Percentiles rank a stretch among this genome's conserved stretches.
Conservation (phyloP, 768 basidiomycete species). For the Paxillus involutus region DNA sequence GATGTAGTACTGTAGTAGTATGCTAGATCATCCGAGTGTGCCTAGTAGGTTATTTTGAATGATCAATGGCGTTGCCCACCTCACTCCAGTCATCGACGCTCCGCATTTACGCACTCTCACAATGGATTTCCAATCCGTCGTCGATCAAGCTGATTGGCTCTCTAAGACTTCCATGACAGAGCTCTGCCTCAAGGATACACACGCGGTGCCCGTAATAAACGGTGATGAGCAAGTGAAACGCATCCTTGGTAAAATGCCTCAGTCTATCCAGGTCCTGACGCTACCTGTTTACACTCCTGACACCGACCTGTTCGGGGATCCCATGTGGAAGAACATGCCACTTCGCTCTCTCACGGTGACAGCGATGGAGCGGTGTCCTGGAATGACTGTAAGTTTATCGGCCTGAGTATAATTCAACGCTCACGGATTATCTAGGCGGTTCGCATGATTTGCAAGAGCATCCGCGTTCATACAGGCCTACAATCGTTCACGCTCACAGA, state of each 20-base stretch:
- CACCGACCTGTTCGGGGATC: neutral
- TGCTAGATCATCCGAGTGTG: too few relatives aligned
- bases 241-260: too few relatives aligned
- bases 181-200: too few relatives aligned
- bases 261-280: too few relatives aligned
- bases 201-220: too few relatives aligned
- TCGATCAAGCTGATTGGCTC: neutral
- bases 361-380: too few relatives aligned
- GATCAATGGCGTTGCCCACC: too few relatives aligned
- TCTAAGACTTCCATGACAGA: neutral
- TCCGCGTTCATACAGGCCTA: neutral
- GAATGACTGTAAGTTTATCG: too few relatives aligned
- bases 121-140: neutral
- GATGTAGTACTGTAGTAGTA: neutral
- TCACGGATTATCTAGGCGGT: slow-evolving; percentile 4
- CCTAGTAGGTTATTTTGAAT: too few relatives aligned
- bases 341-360: slow-evolving; percentile 10
- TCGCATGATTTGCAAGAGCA: neutral
- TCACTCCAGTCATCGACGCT: slow-evolving; percentile 1
- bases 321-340: neutral
- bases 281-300: too few relatives aligned
- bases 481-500: slow-evolving; percentile 2
- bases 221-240: too few relatives aligned
- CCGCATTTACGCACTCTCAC: neutral
- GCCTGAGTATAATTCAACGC: neutral